These are phyloP conservation scores for Plenodomus biglobosus DNA, from an alignment of 2,329 filamentous ascomycete genomes.

Conservation along the genomic window DNA sequence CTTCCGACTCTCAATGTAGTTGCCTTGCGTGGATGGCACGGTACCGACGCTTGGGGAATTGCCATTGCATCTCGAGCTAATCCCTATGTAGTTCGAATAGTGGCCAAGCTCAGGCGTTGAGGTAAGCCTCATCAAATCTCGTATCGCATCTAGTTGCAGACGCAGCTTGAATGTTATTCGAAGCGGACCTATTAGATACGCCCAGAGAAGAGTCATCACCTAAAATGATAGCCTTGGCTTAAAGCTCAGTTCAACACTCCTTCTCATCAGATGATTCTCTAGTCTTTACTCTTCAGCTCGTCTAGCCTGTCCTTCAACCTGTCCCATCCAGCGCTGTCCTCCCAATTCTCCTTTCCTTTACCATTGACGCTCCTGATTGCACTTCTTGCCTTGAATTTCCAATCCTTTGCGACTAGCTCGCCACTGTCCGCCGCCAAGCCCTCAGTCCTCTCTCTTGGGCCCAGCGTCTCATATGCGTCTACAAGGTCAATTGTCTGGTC, in stretches of 20 bases:
- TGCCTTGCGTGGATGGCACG: too few species aligned
- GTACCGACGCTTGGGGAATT: not conserved
- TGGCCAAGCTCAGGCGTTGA: not conserved
- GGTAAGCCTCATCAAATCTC: not conserved
- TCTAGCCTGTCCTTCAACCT: conserved; percentile 56
- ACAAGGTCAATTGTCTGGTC: conserved; percentile 79
- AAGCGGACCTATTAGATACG: too few species aligned
- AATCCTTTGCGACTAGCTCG: conserved; percentile 71
- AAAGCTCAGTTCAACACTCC: too few species aligned
- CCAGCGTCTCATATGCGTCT: conserved; percentile 77
- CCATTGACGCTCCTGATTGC: conserved; percentile 82
- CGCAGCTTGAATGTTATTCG: too few species aligned
- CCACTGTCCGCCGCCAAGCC: conserved; percentile 53
- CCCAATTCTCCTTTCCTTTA: conserved; percentile 79
- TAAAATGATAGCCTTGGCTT: too few species aligned
- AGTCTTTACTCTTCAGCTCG: conserved; percentile 44
- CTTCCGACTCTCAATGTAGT: too few species aligned
- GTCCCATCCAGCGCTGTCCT: conserved; percentile 70
- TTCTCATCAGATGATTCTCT: not conserved
- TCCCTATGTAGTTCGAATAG: not conserved
- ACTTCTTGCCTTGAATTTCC: conserved; percentile 86
- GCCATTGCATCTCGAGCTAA: not conserved
- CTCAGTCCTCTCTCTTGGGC: conserved; percentile 52
- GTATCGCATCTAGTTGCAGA: not conserved
- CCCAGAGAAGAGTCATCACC: too few species aligned